A percentile compares a stretch with the other conserved stretches of the same genome.
Evolutionary conservation across 1,139 yeast genomes (phyloP).

Genomic region (Blastobotrys proliferans): DNA sequence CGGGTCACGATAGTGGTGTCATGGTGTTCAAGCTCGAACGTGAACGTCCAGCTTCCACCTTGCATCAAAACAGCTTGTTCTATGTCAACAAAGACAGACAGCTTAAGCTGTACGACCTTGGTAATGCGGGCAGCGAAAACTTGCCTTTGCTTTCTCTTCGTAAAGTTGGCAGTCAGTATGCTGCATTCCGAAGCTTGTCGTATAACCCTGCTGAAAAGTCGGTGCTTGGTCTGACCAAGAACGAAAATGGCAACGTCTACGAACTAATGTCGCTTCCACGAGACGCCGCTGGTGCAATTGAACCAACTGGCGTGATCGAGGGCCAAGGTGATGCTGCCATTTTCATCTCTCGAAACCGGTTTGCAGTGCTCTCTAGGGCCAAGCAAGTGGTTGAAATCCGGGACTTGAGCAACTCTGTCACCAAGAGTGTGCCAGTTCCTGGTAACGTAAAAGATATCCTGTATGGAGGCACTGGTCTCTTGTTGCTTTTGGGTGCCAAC

Average conservation of each 20-base stretch:
- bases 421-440: conserved; percentile 78
- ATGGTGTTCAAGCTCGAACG: conserved; percentile 97
- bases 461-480: conserved; percentile 79
- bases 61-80: conserved; percentile 64
- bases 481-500: conserved; percentile 67
- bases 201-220: conserved; percentile 93
- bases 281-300: conserved; percentile 88
- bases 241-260: conserved; percentile 57
- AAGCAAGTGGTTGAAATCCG: conserved; percentile 70
- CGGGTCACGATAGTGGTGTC: conserved; percentile 96
- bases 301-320: conserved; percentile 71
- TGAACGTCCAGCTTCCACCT: conserved; percentile 88
- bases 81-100: conserved; percentile 83
- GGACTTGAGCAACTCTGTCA: conserved; percentile 74
- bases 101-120: conserved; percentile 73
- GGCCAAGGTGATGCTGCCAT: conserved; percentile 85
- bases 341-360: conserved; percentile 91
- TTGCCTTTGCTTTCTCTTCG: conserved; percentile 80
- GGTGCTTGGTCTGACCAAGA: conserved; percentile 75
- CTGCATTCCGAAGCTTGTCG: conserved; percentile 76
- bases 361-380: conserved; percentile 70
- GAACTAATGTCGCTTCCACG: conserved; percentile 78
- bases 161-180: conserved; percentile 82
- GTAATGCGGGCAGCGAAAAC: conserved; percentile 48
- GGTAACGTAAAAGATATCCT: conserved; percentile 68